phyloP scores from a whole-genome alignment of 108 stramenopile species.

The Craspedostauros australis region DNA sequence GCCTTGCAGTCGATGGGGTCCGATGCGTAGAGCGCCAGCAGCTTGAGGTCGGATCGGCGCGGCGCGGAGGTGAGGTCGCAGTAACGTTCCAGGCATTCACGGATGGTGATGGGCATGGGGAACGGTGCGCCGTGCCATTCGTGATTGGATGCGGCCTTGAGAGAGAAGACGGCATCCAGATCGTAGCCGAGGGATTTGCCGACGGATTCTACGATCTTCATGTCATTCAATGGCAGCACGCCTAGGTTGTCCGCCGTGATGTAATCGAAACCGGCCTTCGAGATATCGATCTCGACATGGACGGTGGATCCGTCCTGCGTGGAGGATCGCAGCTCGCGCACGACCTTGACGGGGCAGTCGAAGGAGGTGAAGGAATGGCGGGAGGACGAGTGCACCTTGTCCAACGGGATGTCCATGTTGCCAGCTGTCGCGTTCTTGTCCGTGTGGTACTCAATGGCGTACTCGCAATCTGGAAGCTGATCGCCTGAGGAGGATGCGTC shows the following conservation, averaged over 20 bases:
- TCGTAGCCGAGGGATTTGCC: conserved; percentile 55
- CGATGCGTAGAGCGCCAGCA: conserved; percentile 78
- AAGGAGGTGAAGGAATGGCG: conserved; percentile 73
- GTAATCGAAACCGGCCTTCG: conserved; percentile 50
- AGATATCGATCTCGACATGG: conserved; percentile 93
- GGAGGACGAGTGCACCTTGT: conserved; percentile 60
- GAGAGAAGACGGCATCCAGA: conserved; percentile 48
- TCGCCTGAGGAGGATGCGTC: too few species aligned
- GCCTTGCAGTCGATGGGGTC: conserved; percentile 66
- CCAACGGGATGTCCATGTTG: conserved; percentile 11
- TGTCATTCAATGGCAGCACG: conserved; percentile 81
- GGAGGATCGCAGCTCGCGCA: conserved; percentile 73
- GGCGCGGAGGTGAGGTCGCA: conserved; percentile 86
- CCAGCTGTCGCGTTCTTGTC: not conserved
- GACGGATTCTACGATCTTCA: conserved; percentile 59
- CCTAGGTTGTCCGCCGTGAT: conserved; percentile 95
- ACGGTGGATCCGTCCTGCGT: conserved; percentile 80
- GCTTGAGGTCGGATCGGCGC: conserved; percentile 79
- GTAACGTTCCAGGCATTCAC: conserved; percentile 81
- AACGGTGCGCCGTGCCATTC: conserved; percentile 82
- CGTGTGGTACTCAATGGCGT: conserved; percentile 43
- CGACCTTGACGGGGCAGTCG: conserved; percentile 60
- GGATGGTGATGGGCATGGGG: conserved; percentile 90
- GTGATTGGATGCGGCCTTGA: conserved; percentile 27
- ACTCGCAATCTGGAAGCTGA: conserved; percentile 61